Evolutionary conservation across 2,329 filamentous ascomycete species (phyloP).

Genomic region (Xylaria sp.): DNA sequence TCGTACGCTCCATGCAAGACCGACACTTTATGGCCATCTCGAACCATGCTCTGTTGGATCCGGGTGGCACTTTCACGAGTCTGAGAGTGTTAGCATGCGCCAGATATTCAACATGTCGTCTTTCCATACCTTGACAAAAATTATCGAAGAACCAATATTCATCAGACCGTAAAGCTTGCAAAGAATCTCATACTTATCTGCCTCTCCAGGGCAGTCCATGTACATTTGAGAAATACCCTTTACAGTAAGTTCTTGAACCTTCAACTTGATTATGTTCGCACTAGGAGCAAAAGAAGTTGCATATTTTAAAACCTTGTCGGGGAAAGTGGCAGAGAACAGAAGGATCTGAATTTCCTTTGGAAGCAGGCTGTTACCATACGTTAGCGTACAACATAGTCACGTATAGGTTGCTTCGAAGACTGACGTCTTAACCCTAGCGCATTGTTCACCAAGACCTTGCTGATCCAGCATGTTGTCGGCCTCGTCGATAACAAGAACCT

Average conservation of each 20-base stretch:
- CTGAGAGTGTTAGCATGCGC: conserved; percentile 49
- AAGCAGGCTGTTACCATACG: conserved; percentile 62
- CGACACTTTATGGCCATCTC: conserved; percentile 89
- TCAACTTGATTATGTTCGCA: conserved; percentile 84
- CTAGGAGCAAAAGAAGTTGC: conserved; percentile 83
- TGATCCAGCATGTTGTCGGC: conserved; percentile 99
- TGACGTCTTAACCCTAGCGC: conserved; percentile 84
- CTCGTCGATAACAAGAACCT: conserved; percentile 90
- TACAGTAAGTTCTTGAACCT: conserved; percentile 90
- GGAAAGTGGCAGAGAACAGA: conserved; percentile 94
- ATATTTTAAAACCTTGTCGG: conserved; percentile 82
- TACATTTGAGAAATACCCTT: conserved; percentile 98
- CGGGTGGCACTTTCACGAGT: conserved; percentile 83
- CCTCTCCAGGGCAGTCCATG: conserved; percentile 84
- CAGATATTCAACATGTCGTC: background rate
- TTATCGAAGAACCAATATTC: conserved; percentile 96
- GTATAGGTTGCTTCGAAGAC: conserved; percentile 40
- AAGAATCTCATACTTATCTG: conserved; percentile 85
- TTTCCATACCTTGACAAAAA: conserved; percentile 81
- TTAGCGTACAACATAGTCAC: conserved; percentile 39
- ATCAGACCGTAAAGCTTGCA: conserved; percentile 95
- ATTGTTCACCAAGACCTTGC: conserved; percentile 94
- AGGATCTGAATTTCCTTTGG: conserved; percentile 81
- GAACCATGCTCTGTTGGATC: conserved; percentile 84
- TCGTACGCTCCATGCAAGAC: conserved; percentile 89